A percentile compares a stretch with the other conserved stretches of the same genome.
Conservation (phyloP, 331 rosid genomes). For the Quercus tomentella region DNA sequence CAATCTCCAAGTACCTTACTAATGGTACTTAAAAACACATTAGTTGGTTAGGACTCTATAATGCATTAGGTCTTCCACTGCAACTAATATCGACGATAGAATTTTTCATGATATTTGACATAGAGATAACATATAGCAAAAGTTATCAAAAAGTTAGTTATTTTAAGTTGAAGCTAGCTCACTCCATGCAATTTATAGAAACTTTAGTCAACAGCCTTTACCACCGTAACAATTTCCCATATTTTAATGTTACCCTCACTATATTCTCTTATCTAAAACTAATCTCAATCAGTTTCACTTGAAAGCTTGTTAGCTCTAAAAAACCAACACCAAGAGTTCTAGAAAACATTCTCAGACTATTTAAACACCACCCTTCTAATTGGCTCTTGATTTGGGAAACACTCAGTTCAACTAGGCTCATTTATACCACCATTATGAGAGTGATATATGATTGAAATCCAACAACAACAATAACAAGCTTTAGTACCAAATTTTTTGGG, state of each 20-base stretch:
- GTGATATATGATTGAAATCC: background rate
- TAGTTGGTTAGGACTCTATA: no score
- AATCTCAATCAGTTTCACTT: background rate
- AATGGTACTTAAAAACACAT: background rate
- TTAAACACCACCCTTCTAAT: background rate
- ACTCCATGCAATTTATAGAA: background rate
- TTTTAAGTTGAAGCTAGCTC: background rate
- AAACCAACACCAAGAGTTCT: background rate
- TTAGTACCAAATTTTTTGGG: no score
- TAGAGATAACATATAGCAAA: background rate
- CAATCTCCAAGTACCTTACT: background rate
- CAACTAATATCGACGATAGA: background rate
- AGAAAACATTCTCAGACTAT: background rate
- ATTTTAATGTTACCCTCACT: background rate
- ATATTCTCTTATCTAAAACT: background rate
- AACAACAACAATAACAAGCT: background rate
- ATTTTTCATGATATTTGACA: background rate
- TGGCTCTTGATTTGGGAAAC: background rate
- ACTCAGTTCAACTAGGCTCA: background rate
- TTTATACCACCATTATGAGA: background rate
- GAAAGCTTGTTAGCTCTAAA: background rate
- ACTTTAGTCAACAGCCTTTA: background rate
- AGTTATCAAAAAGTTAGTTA: background rate
- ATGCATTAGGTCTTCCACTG: no score
- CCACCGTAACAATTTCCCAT: background rate